Base-by-base conservation (phyloP, 192 early-diverging fungal species). In the Ambispora gerdemannii region DNA sequence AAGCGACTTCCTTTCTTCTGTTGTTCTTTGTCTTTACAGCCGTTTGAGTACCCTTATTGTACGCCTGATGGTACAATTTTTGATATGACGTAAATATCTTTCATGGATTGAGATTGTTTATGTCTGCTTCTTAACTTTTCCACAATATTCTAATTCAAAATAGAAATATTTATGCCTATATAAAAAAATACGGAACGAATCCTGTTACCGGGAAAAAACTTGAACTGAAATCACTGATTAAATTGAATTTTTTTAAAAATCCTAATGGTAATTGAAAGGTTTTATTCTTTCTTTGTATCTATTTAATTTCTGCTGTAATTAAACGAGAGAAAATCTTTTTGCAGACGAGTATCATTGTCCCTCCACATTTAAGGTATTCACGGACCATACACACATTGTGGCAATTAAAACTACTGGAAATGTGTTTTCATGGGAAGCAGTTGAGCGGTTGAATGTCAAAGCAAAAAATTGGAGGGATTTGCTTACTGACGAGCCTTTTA, bases 21-120 rank as follows among this genome's bases (percentile, higher is more conserved):
- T 77, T 98, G 96, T 71, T 86, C 94, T 2, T 81, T 98, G n/a
- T 93, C 96, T 3, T 75, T 98, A 25, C 86, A 86, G 63, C 95
- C 96, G 11, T 93, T 94, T 71, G 88, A 86, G 51, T 82, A 86
- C 63, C 94, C 96, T 1, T 84, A 93, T 61, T 96, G 93, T 76
- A 91, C 93, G 0, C 77, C 77, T 4, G 92, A 95, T 31, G 96
- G 96, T 19, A 89, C 78, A 35, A 84, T 97, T 10, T 98, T 95
- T 83, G 96, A 98, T 68, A 82, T 90, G 2, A 79, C 88, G 80
- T 83, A 80, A 55, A 19, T 27, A 64, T 13, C 2, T 28, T 17
- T 36, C 13, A 31, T 2, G n/a, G 34, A 24, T 49, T 19, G 7
- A 52, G 34, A 33, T 25, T 11, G 34, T 67, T 47, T 47, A 31